Conservation (phyloP, 495 filamentous ascomycete species). For the Antarctomyces pellizariae region DNA sequence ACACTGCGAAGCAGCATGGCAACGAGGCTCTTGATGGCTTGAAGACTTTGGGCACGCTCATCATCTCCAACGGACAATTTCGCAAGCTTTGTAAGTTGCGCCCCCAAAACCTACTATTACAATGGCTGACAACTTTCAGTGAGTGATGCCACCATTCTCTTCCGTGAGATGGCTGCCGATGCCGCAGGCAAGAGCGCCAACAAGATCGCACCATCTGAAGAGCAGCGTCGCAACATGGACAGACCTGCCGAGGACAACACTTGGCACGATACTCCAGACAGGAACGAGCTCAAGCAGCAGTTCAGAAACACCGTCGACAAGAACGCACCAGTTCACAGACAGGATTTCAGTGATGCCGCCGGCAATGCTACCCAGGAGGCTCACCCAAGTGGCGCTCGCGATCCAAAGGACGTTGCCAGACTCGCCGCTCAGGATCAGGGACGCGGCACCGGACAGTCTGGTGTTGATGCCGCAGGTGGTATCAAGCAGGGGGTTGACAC, state of each 20-base stretch:
- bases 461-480: slow-evolving; percentile 31
- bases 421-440: slow-evolving; percentile 22
- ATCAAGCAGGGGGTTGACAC: slow-evolving; percentile 22
- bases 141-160: slow-evolving; percentile 58
- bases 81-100: slow-evolving; percentile 58
- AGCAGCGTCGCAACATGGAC: slow-evolving; percentile 58
- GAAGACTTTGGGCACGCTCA: slow-evolving; percentile 62
- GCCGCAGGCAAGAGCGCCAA: slow-evolving; percentile 64
- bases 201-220: slow-evolving; percentile 53
- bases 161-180: slow-evolving; percentile 80
- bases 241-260: slow-evolving; percentile 64
- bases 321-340: slow-evolving; percentile 25
- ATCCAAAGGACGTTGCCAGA: slow-evolving; percentile 23
- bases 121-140: slow-evolving; percentile 29
- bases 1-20: slow-evolving; percentile 55
- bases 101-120: background rate
- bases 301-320: slow-evolving; percentile 34
- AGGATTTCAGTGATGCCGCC: slow-evolving; percentile 27
- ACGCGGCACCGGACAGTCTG: slow-evolving; percentile 18
- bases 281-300: slow-evolving; percentile 46
- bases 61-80: slow-evolving; percentile 94
- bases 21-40: slow-evolving; percentile 65
- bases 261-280: slow-evolving; percentile 77
- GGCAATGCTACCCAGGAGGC: slow-evolving; percentile 31
- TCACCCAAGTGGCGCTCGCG: slow-evolving; percentile 23